A percentile compares a stretch with the other conserved stretches of the same genome.
Evolutionary conservation across 495 filamentous ascomycete genomes (phyloP).

Genomic region (Penicillium bialowiezense): DNA sequence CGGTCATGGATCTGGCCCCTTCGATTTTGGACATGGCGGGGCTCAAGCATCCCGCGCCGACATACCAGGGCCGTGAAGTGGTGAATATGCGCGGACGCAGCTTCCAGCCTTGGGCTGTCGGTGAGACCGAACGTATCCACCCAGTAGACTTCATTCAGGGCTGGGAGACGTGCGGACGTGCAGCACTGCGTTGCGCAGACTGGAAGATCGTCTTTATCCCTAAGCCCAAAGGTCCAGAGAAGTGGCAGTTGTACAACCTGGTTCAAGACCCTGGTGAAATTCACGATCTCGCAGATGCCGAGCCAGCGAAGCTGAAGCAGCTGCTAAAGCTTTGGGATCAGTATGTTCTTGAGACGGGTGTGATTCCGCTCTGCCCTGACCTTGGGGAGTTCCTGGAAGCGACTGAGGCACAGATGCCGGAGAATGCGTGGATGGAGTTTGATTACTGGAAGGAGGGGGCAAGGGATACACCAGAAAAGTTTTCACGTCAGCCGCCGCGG

Average conservation of each 20-base stretch:
- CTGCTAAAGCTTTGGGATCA: conserved; percentile 55
- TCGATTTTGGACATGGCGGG: conserved; percentile 62
- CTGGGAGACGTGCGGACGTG: conserved; percentile 47
- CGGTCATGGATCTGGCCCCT: conserved; percentile 63
- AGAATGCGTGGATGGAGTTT: conserved; percentile 68
- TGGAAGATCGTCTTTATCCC: conserved; percentile 52
- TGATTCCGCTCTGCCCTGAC: conserved; percentile 45
- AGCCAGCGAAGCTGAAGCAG: conserved; percentile 53
- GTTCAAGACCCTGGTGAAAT: conserved; percentile 50
- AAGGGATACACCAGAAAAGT: conserved; percentile 53
- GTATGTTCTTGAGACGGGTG: conserved; percentile 60
- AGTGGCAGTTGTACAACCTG: conserved; percentile 49
- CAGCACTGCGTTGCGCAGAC: conserved; percentile 43
- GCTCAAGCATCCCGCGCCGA: conserved; percentile 54
- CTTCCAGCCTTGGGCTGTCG: conserved; percentile 41
- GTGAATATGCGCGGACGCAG: conserved; percentile 57
- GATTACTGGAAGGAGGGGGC: conserved; percentile 66
- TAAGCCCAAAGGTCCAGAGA: conserved; percentile 46
- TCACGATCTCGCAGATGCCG: conserved; percentile 53
- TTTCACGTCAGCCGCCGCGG: conserved; percentile 47
- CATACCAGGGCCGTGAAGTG: conserved; percentile 55
- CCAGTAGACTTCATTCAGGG: conserved; percentile 46
- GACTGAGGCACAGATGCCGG: conserved; percentile 64
- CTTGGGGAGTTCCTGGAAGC: conserved; percentile 49
- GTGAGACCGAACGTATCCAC: conserved; percentile 38